Conservation (phyloP, 148 eudicot genomes). For the Fagopyrum esculentum region DNA sequence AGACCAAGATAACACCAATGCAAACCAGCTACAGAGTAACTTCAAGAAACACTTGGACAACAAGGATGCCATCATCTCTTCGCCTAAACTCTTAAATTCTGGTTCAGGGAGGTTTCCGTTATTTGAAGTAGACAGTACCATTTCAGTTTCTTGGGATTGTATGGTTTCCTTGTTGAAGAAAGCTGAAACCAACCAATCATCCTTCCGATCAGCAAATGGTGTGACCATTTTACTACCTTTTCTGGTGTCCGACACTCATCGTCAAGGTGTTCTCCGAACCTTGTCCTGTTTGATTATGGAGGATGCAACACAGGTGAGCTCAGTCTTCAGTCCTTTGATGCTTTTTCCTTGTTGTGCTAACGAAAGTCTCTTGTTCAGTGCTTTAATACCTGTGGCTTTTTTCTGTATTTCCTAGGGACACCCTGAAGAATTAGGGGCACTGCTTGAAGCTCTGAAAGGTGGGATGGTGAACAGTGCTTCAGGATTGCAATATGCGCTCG, state of each 20-base stretch:
- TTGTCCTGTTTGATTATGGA: constrained; percentile 88
- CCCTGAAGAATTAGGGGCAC: constrained; percentile 77
- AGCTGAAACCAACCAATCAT: constrained; percentile 88
- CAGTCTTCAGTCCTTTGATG: constrained; percentile 7
- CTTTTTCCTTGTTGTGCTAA: background rate
- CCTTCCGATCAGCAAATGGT: constrained; percentile 85
- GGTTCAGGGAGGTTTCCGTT: constrained; percentile 83
- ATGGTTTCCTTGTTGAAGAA: constrained; percentile 84
- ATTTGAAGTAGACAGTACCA: constrained; percentile 74
- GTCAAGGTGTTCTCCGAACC: constrained; percentile 85
- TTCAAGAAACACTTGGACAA: constrained; percentile 78
- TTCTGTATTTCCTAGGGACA: constrained; percentile 51
- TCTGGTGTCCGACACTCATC: constrained; percentile 78
- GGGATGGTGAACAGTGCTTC: constrained; percentile 81
- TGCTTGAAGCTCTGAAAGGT: constrained; percentile 87
- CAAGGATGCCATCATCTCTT: constrained; percentile 81
- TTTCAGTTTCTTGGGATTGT: constrained; percentile 88
- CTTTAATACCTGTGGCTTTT: background rate
- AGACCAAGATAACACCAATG: constrained; percentile 42
- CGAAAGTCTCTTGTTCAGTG: background rate
- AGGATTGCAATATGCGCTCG: constrained; percentile 73
- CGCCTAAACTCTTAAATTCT: constrained; percentile 82
- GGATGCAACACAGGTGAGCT: constrained; percentile 71
- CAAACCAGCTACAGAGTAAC: constrained; percentile 47
- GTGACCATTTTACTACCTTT: constrained; percentile 76